A percentile compares a stretch with the other conserved stretches of the same genome.
Evolutionary conservation across 164 flowering plant species (phyloP).

Genomic region (Cinnamomum chago): DNA sequence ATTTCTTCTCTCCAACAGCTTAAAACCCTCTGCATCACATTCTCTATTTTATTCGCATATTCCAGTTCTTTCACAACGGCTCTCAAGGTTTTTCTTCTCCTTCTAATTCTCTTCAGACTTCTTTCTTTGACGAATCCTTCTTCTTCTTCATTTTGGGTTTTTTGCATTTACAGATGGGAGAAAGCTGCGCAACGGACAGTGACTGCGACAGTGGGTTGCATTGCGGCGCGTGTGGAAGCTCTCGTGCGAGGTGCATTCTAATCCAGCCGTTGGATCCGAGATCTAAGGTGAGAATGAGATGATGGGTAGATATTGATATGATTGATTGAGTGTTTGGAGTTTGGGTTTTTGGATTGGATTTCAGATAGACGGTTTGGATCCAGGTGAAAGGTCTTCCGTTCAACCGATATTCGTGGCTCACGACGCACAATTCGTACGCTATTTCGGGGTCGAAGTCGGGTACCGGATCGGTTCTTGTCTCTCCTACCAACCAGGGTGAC

Average conservation of each 20-base stretch:
- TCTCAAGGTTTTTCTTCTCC: no score
- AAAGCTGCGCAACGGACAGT: slow-evolving; percentile 44
- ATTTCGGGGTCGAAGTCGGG: slow-evolving; percentile 45
- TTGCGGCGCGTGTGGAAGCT: slow-evolving; percentile 71
- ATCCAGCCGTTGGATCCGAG: slow-evolving; percentile 52
- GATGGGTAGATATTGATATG: slow-evolving; percentile 30
- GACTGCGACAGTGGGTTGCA: slow-evolving; percentile 72
- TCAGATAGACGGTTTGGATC: neutral
- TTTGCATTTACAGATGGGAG: slow-evolving; percentile 35
- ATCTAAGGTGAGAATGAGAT: slow-evolving; percentile 68
- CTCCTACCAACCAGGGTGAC: slow-evolving; percentile 80
- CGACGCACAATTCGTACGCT: slow-evolving; percentile 93
- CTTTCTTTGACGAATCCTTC: no score
- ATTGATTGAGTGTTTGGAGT: neutral
- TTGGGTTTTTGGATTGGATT: neutral
- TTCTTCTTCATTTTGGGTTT: no score
- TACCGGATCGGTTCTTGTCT: slow-evolving; percentile 36
- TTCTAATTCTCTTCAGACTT: no score
- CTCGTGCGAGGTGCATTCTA: slow-evolving; percentile 70
- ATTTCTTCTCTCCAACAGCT: no score
- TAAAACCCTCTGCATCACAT: no score
- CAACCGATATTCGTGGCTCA: slow-evolving; percentile 84
- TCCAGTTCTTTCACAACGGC: no score
- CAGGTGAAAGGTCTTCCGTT: slow-evolving; percentile 75
- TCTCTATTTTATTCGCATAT: no score